A percentile compares a stretch with the other conserved stretches of the same genome.
Conservation (phyloP, 768 basidiomycete genomes). For the Mycena chlorophos region DNA sequence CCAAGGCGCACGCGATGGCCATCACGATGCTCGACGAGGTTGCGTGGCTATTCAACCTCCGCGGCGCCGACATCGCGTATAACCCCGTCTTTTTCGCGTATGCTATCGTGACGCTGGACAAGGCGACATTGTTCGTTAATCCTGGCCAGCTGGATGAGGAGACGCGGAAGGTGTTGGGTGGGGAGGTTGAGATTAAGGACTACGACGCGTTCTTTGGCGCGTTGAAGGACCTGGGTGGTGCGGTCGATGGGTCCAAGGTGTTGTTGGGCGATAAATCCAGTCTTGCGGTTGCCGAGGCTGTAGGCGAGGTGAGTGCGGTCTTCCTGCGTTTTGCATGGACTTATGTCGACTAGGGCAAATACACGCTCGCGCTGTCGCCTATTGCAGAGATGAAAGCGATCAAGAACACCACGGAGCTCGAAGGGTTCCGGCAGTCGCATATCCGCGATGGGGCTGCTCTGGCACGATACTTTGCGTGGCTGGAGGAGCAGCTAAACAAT, state of each 20-base stretch:
- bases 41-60: constrained; percentile 91
- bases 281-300: constrained; percentile 76
- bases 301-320: constrained; percentile 69
- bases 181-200: constrained; percentile 61
- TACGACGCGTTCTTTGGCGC: constrained; percentile 71
- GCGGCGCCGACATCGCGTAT: constrained; percentile 88
- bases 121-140: constrained; percentile 71
- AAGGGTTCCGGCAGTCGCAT: constrained; percentile 87
- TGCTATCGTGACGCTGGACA: constrained; percentile 66
- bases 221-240: constrained; percentile 46
- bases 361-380: constrained; percentile 65
- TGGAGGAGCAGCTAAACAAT: constrained; percentile 76
- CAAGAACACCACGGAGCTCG: constrained; percentile 79
- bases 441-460: constrained; percentile 89
- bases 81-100: constrained; percentile 94
- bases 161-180: constrained; percentile 50
- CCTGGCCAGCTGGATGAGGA: constrained; percentile 47
- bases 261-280: constrained; percentile 77
- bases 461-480: constrained; percentile 89
- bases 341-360: constrained; percentile 46
- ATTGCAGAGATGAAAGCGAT: constrained; percentile 78
- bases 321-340: constrained; percentile 12
- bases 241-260: constrained; percentile 51
- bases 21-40: constrained; percentile 92
- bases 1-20: constrained; percentile 71